Evolutionary conservation across 257 asterid species (phyloP), one percentile per base, ranked within the genome.

Genomic region (Marsdenia floribunda): DNA sequence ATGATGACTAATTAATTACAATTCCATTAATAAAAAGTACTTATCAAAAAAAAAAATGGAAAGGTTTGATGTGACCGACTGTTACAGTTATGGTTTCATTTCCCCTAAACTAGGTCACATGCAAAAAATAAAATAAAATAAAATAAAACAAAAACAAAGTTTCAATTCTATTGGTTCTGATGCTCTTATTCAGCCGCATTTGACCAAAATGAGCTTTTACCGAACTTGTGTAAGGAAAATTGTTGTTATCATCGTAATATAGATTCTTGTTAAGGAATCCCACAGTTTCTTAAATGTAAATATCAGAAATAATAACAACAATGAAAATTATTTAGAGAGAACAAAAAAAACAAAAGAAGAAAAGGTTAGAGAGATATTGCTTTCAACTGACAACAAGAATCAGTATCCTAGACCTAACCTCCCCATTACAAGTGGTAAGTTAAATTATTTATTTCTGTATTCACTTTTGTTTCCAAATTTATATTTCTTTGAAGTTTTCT

Each of bases 81-180:
- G 42, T 60, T 54, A 35, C 75, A 71, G 75, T 71, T 54, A 54
- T 71, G 66, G 75, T 19, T 54, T 55, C 66, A 54, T 72, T 54
- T 16, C 6, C 6, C 68, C 24, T n/a, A 72, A 55, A 38, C 67
- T 22, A 55, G 21, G 58, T 72, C 68, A 55, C 68, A 55, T 72
- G 75, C 38, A 1, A 52, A 52, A 13, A n/a, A n/a, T n/a, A n/a
- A n/a, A n/a, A n/a, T n/a, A n/a, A n/a, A n/a, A n/a, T n/a, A n/a
- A n/a, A n/a, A 4, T 0, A 2, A 53, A 16, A 18, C 19, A 53
- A 16, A 3, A 53, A 53, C 3, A 18, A 5, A 18, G 6, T 54
- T 18, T 54, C 26, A 19, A 19, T 11, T 35, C n/a, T 58, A 46
- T 19, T 33, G 29, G 37, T 53, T 29, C 74, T 29, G 46, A 63